Conservation (phyloP, 139 green algal genomes). For the Raphidocelis subcapitata region DNA sequence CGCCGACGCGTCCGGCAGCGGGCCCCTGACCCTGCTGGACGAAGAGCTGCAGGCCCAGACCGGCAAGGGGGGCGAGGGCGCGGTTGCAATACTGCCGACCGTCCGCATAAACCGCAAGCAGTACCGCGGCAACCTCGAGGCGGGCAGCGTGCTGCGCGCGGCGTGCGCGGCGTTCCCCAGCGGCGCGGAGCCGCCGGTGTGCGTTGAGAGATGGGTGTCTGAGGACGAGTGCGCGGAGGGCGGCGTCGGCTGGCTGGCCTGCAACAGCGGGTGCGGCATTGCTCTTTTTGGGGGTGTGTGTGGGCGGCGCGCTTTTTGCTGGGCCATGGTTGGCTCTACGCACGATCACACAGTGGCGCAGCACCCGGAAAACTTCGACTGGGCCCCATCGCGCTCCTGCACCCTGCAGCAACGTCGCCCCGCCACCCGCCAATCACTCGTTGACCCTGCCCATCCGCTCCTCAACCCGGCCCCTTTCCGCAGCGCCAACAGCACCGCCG, state of each 20-base stretch:
- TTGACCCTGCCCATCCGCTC: no score
- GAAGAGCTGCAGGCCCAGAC: constrained; percentile 70
- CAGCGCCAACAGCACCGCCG: constrained; percentile 38
- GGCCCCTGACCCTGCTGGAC: constrained; percentile 55
- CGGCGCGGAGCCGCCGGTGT: constrained; percentile 66
- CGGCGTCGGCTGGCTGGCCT: constrained; percentile 58
- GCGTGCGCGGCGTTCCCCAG: constrained; percentile 85
- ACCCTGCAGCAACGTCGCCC: no score
- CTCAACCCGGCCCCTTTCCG: not conserved
- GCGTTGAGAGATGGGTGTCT: constrained; percentile 53
- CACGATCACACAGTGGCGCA: no score
- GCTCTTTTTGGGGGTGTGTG: not conserved
- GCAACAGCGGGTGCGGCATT: constrained; percentile 43
- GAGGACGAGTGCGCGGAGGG: constrained; percentile 69
- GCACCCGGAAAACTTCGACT: no score
- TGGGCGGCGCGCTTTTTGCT: no score
- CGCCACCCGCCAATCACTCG: no score
- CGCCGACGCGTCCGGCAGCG: constrained; percentile 28
- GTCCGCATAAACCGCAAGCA: constrained; percentile 88
- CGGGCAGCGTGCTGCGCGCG: constrained; percentile 69
- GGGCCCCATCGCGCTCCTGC: no score
- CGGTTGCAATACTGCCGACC: constrained; percentile 85
- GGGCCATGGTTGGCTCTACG: no score
- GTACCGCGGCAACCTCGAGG: constrained; percentile 79
- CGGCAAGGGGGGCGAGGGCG: constrained; percentile 21